Base-by-base conservation (phyloP, 2,329 filamentous ascomycete genomes). In the Cladosporium sp. region DNA sequence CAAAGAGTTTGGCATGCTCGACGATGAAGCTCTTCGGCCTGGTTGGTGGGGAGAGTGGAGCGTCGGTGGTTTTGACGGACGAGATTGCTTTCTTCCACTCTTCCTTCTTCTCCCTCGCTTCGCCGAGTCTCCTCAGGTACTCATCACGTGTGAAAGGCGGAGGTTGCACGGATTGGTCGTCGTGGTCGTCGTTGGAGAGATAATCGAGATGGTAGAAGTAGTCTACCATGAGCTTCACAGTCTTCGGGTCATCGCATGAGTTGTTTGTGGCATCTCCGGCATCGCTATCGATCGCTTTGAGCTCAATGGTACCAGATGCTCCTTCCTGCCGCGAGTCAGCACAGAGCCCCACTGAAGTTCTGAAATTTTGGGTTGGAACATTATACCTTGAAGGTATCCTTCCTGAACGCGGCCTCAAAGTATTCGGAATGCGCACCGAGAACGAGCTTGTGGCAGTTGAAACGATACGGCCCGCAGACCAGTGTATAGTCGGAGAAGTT, bases 401-500 rank as follows among this genome's bases (percentile, higher is more conserved):
- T 16, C 25, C 58, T 68, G 49, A 67, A 70, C 3, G 66, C 67
- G 18, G 63, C 60, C 23, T 23, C 57, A 60, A 72, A 73, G 69
- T 81, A 81, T 13, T 74, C 73, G 5, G 78, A 80, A 46, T 79
- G 75, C 30, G 77, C 76, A 69, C 76, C 77, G 57, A 81, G 70
- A 48, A 81, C 72, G 11, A 74, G 75, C 64, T 78, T 78, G 70
- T 81, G 79, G 4, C 80, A 79, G 26, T 71, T 72, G 70, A 79
- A 80, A 68, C 72, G 76, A 73, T 76, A 74, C 23, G 69, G 67
- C 51, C 78, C 78, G 71, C 76, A 80, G 49, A 73, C 70, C 68
- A 82, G 77, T 60, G 75, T 79, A 69, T 81, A 76, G 73, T 81
- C 79, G 65, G 77, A 78, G 68, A 79, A 79, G 39, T 67, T 61